Percentiles rank a stretch among this genome's conserved stretches.
These are phyloP conservation scores for Starmerella lactis-condensi DNA, from an alignment of 805 yeast genomes.

Conservation along the genomic window DNA sequence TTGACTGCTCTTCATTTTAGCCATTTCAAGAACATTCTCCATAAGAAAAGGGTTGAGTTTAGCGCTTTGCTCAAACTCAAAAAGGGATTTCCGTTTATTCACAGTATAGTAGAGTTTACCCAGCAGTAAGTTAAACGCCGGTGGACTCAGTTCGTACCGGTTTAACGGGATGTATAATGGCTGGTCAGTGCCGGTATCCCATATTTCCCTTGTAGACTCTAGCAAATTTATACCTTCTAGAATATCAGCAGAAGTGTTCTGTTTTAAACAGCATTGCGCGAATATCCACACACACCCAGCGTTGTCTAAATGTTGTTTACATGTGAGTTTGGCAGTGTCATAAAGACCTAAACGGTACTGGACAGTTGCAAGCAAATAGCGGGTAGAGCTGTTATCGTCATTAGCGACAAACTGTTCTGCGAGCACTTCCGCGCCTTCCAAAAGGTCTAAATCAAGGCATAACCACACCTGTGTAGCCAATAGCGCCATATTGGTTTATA, in stretches of 20 bases:
- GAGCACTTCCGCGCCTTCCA: constrained; percentile 65
- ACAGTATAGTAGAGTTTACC: constrained; percentile 41
- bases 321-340: constrained; percentile 28
- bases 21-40: constrained; percentile 67
- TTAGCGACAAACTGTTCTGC: constrained; percentile 63
- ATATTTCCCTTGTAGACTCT: constrained; percentile 13
- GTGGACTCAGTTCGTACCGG: constrained; percentile 21
- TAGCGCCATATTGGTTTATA: constrained; percentile 10
- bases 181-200: constrained; percentile 11
- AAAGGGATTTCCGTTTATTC: constrained; percentile 39
- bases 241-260: constrained; percentile 34
- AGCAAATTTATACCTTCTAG: constrained; percentile 48
- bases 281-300: constrained; percentile 61
- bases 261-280: constrained; percentile 44
- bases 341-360: constrained; percentile 39
- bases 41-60: constrained; percentile 63
- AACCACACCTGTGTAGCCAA: constrained; percentile 39
- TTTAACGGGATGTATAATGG: constrained; percentile 7
- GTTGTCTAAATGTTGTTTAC: constrained; percentile 34
- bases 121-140: constrained; percentile 45
- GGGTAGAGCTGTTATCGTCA: constrained; percentile 37
- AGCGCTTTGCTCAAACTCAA: constrained; percentile 50
- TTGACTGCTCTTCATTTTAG: constrained; percentile 45
- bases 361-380: constrained; percentile 53
- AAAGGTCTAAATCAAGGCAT: constrained; percentile 49